phyloP scores from a whole-genome alignment of 2,329 filamentous ascomycete species.

The Penicillium thymicola region DNA sequence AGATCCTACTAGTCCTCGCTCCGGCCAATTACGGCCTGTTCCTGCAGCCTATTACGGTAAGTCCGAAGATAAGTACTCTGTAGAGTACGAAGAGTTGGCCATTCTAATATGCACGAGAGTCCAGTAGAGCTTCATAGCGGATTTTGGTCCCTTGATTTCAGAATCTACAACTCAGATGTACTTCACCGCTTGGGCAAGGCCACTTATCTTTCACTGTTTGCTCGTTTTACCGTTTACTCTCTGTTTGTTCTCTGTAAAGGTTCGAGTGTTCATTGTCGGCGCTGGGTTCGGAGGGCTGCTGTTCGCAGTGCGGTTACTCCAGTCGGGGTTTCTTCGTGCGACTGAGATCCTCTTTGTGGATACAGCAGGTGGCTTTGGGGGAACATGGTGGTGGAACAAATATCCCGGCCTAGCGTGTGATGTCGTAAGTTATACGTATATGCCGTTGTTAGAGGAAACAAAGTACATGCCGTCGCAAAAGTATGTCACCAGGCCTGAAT shows the following conservation, averaged over 20 bases:
- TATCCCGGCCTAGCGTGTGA: slow-evolving; percentile 55
- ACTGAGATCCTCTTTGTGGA: slow-evolving; percentile 14
- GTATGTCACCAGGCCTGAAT: slow-evolving; percentile 46
- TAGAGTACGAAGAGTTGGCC: not conserved
- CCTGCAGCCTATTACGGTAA: not conserved
- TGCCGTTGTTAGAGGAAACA: slow-evolving; percentile 60
- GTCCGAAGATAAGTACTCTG: not conserved
- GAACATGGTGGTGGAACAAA: slow-evolving; percentile 50
- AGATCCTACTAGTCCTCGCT: not conserved
- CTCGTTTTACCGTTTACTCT: not conserved
- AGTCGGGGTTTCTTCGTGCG: slow-evolving; percentile 31
- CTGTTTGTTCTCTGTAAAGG: not conserved
- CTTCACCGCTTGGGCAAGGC: not conserved
- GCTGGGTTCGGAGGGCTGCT: slow-evolving; percentile 47
- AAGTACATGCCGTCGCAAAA: slow-evolving; percentile 56
- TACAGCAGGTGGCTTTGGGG: slow-evolving; percentile 48
- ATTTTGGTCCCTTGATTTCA: not conserved
- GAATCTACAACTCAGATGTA: not conserved
- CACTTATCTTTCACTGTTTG: not conserved
- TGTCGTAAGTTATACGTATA: slow-evolving; percentile 58
- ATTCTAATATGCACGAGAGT: not conserved
- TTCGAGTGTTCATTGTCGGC: slow-evolving; percentile 38
- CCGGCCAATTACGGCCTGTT: not conserved
- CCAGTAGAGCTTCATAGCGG: not conserved
- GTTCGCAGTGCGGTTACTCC: slow-evolving; percentile 40